A percentile compares a stretch with the other conserved stretches of the same genome.
Conservation (phyloP, 495 filamentous ascomycete species). For the Penicillium taxi region DNA sequence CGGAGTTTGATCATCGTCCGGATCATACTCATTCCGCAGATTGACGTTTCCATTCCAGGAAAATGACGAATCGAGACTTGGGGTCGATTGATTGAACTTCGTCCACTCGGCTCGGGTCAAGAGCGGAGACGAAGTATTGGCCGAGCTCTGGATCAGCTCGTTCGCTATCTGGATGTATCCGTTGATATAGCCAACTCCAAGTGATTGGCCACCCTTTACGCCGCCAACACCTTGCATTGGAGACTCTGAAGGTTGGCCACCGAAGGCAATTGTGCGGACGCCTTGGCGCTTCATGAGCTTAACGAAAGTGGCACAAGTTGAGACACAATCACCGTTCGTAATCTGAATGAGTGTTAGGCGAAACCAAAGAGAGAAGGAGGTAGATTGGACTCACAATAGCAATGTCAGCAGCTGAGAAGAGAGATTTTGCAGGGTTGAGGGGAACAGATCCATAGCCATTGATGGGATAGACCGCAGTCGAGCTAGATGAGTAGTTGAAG, state of each 20-base stretch:
- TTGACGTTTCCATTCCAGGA: slow-evolving; percentile 22
- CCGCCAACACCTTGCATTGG: slow-evolving; percentile 59
- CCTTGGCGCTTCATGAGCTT: slow-evolving; percentile 48
- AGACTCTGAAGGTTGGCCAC: slow-evolving; percentile 48
- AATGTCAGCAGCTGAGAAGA: slow-evolving; percentile 45
- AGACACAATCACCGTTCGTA: slow-evolving; percentile 57
- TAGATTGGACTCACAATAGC: slow-evolving; percentile 25
- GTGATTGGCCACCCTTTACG: slow-evolving; percentile 43
- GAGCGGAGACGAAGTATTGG: slow-evolving; percentile 18
- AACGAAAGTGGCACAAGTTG: slow-evolving; percentile 54
- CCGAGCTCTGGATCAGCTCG: slow-evolving; percentile 9
- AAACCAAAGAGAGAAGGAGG: neutral
- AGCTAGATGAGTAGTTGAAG: slow-evolving; percentile 40
- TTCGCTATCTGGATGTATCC: slow-evolving; percentile 27
- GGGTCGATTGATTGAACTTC: slow-evolving; percentile 20
- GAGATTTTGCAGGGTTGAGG: slow-evolving; percentile 20
- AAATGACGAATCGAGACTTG: slow-evolving; percentile 10
- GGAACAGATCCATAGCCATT: slow-evolving; percentile 32
- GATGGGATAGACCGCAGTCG: slow-evolving; percentile 24
- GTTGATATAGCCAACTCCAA: slow-evolving; percentile 20
- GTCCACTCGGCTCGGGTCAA: slow-evolving; percentile 28
- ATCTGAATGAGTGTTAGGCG: slow-evolving; percentile 13
- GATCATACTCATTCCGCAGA: slow-evolving; percentile 24
- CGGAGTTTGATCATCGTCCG: slow-evolving; percentile 20
- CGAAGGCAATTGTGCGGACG: slow-evolving; percentile 53